Conservation (phyloP, 306 rosid genomes). For the Vachellia pachyceras region DNA sequence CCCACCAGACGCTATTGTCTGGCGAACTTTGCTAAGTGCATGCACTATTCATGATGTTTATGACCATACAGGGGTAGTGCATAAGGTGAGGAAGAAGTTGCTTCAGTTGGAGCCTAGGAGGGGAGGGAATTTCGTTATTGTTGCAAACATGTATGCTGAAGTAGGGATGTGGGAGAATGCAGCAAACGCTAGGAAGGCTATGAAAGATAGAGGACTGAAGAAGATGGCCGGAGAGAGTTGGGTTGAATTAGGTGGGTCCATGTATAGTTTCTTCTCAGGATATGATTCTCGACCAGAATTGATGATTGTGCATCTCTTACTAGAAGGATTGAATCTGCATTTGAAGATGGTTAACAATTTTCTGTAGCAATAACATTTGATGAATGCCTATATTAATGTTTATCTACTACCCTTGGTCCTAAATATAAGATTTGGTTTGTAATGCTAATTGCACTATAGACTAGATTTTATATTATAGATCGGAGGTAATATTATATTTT, state of each 20-base stretch:
- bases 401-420: too few species aligned
- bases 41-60: conserved; percentile 58
- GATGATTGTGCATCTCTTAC: conserved; percentile 50
- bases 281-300: conserved; percentile 50
- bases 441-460: too few species aligned
- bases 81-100: conserved; percentile 65
- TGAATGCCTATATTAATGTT: conserved; percentile 2
- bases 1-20: conserved; percentile 69
- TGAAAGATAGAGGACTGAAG: conserved; percentile 72
- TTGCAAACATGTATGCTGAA: conserved; percentile 85
- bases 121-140: conserved; percentile 78
- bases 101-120: conserved; percentile 82
- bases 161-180: conserved; percentile 91
- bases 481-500: too few species aligned
- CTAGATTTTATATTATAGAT: too few species aligned
- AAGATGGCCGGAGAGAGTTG: conserved; percentile 89
- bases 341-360: conserved; percentile 57
- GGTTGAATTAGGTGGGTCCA: conserved; percentile 68
- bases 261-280: conserved; percentile 72
- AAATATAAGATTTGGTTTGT: too few species aligned
- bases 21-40: conserved; percentile 87
- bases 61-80: conserved; percentile 57
- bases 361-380: conserved; percentile 23
- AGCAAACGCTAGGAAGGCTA: conserved; percentile 64
- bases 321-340: conserved; percentile 71